Evolutionary conservation across 768 basidiomycete genomes (phyloP).

Genomic region (Pisolithus sp.): DNA sequence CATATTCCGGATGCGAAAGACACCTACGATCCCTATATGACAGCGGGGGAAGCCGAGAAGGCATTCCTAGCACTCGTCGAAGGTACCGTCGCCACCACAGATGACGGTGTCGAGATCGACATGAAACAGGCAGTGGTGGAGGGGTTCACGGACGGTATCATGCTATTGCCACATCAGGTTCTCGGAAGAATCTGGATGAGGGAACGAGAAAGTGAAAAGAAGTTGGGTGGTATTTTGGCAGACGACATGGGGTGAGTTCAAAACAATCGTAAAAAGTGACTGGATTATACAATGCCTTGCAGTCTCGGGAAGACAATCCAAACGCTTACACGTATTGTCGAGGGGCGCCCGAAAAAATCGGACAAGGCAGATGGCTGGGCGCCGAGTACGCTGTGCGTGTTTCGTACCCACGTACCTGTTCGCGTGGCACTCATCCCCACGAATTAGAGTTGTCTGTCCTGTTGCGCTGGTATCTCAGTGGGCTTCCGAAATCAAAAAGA

Average conservation of each 20-base stretch:
- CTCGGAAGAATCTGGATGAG: constrained; percentile 85
- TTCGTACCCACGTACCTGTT: background rate
- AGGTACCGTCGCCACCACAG: constrained; percentile 52
- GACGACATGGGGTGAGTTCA: constrained; percentile 77
- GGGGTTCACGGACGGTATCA: constrained; percentile 67
- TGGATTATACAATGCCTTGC: constrained; percentile 1
- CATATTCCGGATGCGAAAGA: constrained; percentile 20
- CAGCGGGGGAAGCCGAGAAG: constrained; percentile 61
- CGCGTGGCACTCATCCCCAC: background rate
- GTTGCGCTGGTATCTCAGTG: constrained; percentile 87
- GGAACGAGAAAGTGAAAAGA: constrained; percentile 72
- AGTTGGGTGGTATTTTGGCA: constrained; percentile 81
- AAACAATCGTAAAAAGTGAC: background rate
- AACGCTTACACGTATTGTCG: constrained; percentile 79
- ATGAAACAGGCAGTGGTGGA: constrained; percentile 65
- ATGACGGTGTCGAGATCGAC: constrained; percentile 44
- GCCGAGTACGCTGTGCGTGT: constrained; percentile 59
- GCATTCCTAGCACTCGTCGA: constrained; percentile 72
- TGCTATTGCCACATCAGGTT: constrained; percentile 82
- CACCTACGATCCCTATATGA: constrained; percentile 28
- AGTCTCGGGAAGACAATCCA: constrained; percentile 91
- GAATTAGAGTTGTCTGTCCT: constrained; percentile 74
- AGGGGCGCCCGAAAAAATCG: constrained; percentile 62
- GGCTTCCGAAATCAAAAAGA: constrained; percentile 76
- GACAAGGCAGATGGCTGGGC: constrained; percentile 72